phyloP scores from a whole-genome alignment of 345 rosid species.

The Bruguiera sexangula region DNA sequence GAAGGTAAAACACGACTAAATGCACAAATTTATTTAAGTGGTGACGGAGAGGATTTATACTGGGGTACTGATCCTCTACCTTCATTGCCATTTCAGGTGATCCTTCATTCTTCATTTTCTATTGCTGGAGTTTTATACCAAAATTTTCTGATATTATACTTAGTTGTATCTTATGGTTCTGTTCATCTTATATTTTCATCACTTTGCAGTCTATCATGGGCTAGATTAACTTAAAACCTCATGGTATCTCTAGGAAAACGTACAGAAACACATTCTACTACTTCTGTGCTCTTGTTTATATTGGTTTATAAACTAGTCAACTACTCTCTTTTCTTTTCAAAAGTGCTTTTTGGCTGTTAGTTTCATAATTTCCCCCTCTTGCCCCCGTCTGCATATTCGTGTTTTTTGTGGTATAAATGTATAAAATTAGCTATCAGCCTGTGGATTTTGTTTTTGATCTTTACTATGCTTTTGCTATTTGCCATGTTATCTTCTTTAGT shows the following conservation, averaged over 20 bases:
- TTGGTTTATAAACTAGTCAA: neutral
- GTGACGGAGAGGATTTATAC: constrained; percentile 57
- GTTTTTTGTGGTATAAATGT: no score
- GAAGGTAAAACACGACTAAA: constrained; percentile 78
- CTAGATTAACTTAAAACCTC: neutral
- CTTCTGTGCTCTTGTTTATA: neutral
- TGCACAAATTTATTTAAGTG: constrained; percentile 72
- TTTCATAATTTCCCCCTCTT: no score
- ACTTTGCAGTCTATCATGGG: neutral
- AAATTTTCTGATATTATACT: neutral
- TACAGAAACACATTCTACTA: neutral
- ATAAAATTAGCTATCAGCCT: neutral
- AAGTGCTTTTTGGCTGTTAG: no score
- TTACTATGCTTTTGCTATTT: neutral
- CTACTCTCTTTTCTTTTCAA: no score
- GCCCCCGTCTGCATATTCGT: no score
- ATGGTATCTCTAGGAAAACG: neutral
- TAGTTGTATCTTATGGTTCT: neutral
- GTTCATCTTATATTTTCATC: constrained; percentile 3
- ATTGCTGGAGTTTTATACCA: neutral
- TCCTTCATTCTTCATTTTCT: constrained; percentile 4
- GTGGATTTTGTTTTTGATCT: neutral
- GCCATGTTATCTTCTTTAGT: neutral
- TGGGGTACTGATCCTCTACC: constrained; percentile 61
- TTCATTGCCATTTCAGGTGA: constrained; percentile 95